Evolutionary conservation across 495 filamentous ascomycete species (phyloP), one percentile per base, ranked within the genome.

Genomic region (Evansstolkia leycettana): DNA sequence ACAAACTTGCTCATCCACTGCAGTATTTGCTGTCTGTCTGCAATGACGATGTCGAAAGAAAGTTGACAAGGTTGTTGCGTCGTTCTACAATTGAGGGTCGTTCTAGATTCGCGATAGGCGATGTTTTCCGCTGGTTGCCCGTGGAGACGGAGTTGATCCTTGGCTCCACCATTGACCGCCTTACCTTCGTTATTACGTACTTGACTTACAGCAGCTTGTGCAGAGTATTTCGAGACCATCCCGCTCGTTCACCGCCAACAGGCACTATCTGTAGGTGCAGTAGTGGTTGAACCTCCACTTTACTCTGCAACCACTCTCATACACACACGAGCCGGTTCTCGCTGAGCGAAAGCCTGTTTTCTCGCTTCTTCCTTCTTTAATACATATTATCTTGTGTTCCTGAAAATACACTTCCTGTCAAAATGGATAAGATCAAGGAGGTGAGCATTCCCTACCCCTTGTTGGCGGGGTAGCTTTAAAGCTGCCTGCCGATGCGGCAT

Each of bases 381-480:
- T 54, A 62, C 27, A 36, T 29, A 31, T 41, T 31, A 40, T 16
- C 34, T 27, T 40, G 37, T 45, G 39, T 39, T 37, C 34, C 12
- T 34, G 32, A 17, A 23, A 8, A 16, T n/a, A 34, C 32, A 5
- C 12, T 31, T 47, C 38, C 18, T 29, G 19, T 40, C 49, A 69
- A 48, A 49, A 73, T 73, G 69, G 68, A 72, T 37, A 69, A 62
- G 51, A 88, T 92, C 61, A 84, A 80, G 75, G 73, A 84, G 71
- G 84, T 89, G 52, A 68, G 78, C 67, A 39, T 40, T 34, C 37
- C 24, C 47, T 29, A 44, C 38, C 44, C 54, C 49, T n/a, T 54
- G 42, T 50, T 52, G 55, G 58, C 59, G 60, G 58, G 57, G 62
- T 64, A 67, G 61, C 63, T 67, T 42, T 19, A 47, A 45, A 54